These are phyloP conservation scores for Colletotrichum camelliae DNA, from an alignment of 2,329 filamentous ascomycete species.

Conservation along the genomic window DNA sequence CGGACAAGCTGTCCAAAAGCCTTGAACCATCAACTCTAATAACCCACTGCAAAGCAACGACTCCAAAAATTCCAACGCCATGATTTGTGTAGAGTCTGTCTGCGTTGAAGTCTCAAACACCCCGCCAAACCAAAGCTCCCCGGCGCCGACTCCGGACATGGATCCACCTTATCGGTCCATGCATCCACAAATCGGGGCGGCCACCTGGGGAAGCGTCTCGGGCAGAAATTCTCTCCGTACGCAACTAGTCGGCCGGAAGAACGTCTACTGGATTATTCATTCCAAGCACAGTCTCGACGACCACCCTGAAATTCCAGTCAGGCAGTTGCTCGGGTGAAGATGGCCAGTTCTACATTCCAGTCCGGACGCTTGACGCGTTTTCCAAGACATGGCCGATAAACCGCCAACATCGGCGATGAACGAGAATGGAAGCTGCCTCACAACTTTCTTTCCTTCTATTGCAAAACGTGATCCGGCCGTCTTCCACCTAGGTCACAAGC, in stretches of 20 bases:
- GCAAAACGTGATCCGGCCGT: neutral
- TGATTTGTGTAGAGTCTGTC: fast-evolving
- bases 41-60: fast-evolving
- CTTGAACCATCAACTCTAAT: fast-evolving
- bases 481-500: fast-evolving
- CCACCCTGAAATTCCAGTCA: neutral
- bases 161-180: neutral
- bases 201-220: neutral
- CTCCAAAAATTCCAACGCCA: too few species aligned
- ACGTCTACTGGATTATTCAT: neutral
- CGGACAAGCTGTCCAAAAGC: neutral
- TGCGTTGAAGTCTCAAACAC: fast-evolving
- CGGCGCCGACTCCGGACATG: neutral
- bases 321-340: neutral
- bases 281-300: neutral
- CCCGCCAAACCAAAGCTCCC: fast-evolving
- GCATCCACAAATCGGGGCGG: neutral
- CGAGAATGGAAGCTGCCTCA: neutral
- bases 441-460: neutral
- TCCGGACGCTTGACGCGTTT: neutral
- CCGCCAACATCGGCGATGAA: neutral
- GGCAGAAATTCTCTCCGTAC: neutral
- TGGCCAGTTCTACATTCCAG: neutral
- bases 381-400: neutral
- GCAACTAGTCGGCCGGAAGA: fast-evolving